Conservation (phyloP, 768 basidiomycete genomes). For the Lentinula guzmanii region DNA sequence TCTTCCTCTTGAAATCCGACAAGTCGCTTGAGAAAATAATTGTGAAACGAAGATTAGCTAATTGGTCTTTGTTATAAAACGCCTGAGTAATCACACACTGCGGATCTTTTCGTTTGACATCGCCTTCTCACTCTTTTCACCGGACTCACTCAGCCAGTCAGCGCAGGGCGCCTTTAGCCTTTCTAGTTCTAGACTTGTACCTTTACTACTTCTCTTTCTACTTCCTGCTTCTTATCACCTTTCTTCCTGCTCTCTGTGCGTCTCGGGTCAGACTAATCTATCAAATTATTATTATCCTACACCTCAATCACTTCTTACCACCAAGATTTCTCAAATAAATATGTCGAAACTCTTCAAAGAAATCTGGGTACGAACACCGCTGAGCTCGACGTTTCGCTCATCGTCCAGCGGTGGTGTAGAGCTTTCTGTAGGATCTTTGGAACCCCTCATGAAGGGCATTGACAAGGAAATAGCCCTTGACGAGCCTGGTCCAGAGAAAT, state of each 20-base stretch:
- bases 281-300: background rate
- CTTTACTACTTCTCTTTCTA: background rate
- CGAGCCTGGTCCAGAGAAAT: constrained; percentile 38
- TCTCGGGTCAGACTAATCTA: background rate
- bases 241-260: background rate
- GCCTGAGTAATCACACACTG: background rate
- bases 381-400: constrained; percentile 5
- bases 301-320: background rate
- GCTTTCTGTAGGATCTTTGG: constrained; percentile 12
- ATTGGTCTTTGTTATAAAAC: constrained; percentile 1
- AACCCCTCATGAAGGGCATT: constrained; percentile 15
- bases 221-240: background rate
- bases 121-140: constrained; percentile 3
- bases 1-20: background rate
- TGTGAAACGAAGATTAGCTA: background rate
- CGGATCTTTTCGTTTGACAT: background rate
- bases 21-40: background rate
- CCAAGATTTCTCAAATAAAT: background rate
- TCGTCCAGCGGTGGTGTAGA: constrained; percentile 9
- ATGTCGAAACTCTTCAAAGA: constrained; percentile 7
- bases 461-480: constrained; percentile 19
- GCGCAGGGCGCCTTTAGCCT: constrained; percentile 3
- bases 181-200: background rate
- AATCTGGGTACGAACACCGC: constrained; percentile 7
- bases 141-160: background rate